Conservation (phyloP, 2,329 filamentous ascomycete genomes). For the Neofusicoccum parvum region DNA sequence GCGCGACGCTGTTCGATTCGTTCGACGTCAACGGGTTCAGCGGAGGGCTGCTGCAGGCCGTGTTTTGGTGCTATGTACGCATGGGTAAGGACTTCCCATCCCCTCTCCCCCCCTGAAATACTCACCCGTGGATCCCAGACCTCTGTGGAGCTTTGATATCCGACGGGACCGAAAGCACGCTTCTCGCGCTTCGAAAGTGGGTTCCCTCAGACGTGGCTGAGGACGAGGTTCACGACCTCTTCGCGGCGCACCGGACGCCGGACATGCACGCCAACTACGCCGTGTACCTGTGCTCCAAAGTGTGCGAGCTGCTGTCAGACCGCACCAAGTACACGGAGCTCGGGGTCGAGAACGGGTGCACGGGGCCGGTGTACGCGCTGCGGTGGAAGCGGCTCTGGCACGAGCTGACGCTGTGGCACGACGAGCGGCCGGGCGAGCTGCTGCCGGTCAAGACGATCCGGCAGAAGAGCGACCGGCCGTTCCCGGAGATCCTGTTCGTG, state of each 20-base stretch:
- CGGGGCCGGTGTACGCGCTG: constrained; percentile 42
- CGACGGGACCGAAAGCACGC: constrained; percentile 49
- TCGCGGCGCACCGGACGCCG: constrained; percentile 40
- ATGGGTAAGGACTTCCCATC: constrained; percentile 43
- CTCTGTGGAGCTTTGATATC: constrained; percentile 58
- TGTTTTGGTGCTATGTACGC: constrained; percentile 59
- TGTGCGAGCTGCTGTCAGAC: constrained; percentile 53
- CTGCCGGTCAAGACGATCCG: constrained; percentile 47
- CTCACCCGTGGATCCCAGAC: constrained; percentile 32
- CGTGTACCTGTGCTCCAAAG: constrained; percentile 51
- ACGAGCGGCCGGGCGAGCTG: constrained; percentile 51
- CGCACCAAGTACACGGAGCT: constrained; percentile 54
- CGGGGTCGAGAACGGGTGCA: constrained; percentile 49
- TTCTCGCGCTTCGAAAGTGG: constrained; percentile 54
- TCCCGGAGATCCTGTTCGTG: constrained; percentile 56
- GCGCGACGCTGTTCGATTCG: constrained; percentile 54
- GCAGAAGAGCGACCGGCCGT: constrained; percentile 43
- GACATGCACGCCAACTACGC: constrained; percentile 56
- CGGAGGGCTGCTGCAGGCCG: constrained; percentile 52
- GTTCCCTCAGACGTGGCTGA: constrained; percentile 35
- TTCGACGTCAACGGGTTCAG: constrained; percentile 55
- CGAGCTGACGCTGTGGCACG: constrained; percentile 53
- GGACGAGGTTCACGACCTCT: constrained; percentile 33
- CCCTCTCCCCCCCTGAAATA: background rate
- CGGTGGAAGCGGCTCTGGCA: constrained; percentile 55